A percentile compares a stretch with the other conserved stretches of the same genome.
phyloP scores from a whole-genome alignment of 495 filamentous ascomycete species.

The Entonaema liquescens region DNA sequence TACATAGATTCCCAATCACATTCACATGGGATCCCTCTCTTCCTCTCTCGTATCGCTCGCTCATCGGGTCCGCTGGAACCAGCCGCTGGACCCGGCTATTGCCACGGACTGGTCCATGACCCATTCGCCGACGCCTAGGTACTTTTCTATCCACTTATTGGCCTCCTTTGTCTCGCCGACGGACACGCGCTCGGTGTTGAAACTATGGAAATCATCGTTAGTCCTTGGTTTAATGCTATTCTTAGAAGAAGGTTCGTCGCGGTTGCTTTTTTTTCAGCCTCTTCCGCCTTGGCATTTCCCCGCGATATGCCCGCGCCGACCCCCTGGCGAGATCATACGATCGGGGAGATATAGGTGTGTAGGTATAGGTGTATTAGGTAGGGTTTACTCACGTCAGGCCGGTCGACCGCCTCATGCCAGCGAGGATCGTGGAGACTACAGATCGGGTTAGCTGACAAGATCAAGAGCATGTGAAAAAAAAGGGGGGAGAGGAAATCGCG shows the following conservation, averaged over 20 bases:
- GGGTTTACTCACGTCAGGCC: constrained; percentile 86
- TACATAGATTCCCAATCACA: not conserved
- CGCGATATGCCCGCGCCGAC: not conserved
- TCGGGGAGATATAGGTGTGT: not conserved
- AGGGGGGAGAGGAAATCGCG: constrained; percentile 41
- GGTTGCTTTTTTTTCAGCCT: constrained; percentile 47
- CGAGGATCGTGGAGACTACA: constrained; percentile 91
- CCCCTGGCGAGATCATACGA: not conserved
- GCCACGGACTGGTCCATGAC: constrained; percentile 97
- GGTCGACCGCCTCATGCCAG: constrained; percentile 94
- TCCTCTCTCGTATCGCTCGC: not conserved
- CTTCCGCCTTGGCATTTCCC: constrained; percentile 8
- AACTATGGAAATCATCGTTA: constrained; percentile 64
- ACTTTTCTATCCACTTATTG: constrained; percentile 91
- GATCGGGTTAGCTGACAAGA: constrained; percentile 33
- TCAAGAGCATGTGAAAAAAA: not conserved
- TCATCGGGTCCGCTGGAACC: constrained; percentile 86
- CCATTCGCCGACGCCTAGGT: constrained; percentile 95
- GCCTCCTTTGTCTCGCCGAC: constrained; percentile 78
- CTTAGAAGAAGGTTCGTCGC: constrained; percentile 21
- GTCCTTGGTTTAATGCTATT: not conserved
- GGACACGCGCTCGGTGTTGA: constrained; percentile 84
- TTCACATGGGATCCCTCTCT: not conserved
- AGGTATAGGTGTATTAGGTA: not conserved
- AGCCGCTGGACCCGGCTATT: constrained; percentile 83